These are phyloP conservation scores for Cyberlindnera amylophila DNA, from an alignment of 805 yeast species.

Conservation along the genomic window DNA sequence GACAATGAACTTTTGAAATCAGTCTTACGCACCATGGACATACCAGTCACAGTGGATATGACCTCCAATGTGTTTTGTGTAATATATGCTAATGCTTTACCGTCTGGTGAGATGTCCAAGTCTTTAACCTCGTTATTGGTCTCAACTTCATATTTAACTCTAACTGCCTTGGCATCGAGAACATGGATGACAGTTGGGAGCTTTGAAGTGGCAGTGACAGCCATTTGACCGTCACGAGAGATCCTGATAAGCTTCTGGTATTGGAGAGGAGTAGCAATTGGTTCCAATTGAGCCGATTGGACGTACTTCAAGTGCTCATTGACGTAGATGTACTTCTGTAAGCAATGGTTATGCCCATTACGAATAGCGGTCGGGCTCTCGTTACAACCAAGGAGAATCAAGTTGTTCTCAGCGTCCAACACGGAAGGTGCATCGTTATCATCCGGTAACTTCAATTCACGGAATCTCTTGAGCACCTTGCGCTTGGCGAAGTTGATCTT, in stretches of 20 bases:
- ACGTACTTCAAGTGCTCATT: conserved; percentile 68
- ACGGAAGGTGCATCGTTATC: conserved; percentile 84
- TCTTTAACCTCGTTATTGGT: conserved; percentile 61
- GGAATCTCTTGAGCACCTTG: conserved; percentile 54
- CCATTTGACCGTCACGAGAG: conserved; percentile 55
- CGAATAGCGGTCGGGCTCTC: conserved; percentile 58
- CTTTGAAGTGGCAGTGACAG: conserved; percentile 68
- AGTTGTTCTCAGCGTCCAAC: conserved; percentile 50
- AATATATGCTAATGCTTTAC: conserved; percentile 61
- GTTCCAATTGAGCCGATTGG: conserved; percentile 57
- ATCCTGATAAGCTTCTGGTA: conserved; percentile 59
- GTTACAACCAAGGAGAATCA: conserved; percentile 74
- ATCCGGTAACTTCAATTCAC: conserved; percentile 61
- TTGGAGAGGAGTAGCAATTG: conserved; percentile 36
- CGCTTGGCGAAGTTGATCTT: conserved; percentile 53
- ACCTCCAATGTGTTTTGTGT: conserved; percentile 51
- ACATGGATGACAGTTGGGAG: conserved; percentile 64
- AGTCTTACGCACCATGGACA: conserved; percentile 30
- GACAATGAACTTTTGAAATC: conserved; percentile 33
- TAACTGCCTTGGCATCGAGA: conserved; percentile 54
- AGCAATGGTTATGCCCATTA: conserved; percentile 57
- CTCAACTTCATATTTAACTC: conserved; percentile 52
- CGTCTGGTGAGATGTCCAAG: conserved; percentile 66
- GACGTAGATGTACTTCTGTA: conserved; percentile 63
- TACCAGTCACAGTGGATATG: conserved; percentile 39